Evolutionary conservation across 208 protist species (phyloP).

Genomic region (Naegleria gruberi): DNA sequence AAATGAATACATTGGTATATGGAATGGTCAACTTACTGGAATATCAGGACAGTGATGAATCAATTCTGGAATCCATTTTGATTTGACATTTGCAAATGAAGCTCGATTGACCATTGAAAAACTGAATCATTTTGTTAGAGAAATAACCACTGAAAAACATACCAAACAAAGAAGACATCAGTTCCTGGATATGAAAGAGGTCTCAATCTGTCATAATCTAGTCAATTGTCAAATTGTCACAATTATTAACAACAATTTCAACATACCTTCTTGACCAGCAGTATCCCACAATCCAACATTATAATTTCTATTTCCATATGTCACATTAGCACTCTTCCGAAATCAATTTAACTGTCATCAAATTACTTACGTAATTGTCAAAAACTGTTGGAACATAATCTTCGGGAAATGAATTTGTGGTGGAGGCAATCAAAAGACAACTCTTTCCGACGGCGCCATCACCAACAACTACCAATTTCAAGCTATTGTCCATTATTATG

Average conservation of each 20-base stretch:
- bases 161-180: conserved; percentile 65
- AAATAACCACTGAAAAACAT: not conserved
- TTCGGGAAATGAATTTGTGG: not conserved
- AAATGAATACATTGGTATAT: not conserved
- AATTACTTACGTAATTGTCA: conserved; percentile 69
- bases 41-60: conserved; percentile 54
- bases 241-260: not conserved
- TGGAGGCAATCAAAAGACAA: conserved; percentile 26
- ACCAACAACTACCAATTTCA: conserved; percentile 1
- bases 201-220: conserved; percentile 75
- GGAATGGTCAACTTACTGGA: conserved; percentile 37
- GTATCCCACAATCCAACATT: conserved; percentile 8
- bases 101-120: conserved; percentile 53
- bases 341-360: conserved; percentile 42
- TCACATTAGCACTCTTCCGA: not conserved
- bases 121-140: conserved; percentile 17
- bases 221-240: not conserved
- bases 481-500: not conserved
- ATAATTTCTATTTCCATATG: not conserved
- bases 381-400: conserved; percentile 69
- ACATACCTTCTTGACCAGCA: not conserved
- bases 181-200: conserved; percentile 72
- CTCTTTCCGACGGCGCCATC: conserved; percentile 20
- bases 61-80: conserved; percentile 60
- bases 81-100: conserved; percentile 58